Conservation (phyloP, 2,329 filamentous ascomycete species). For the Colletotrichum orbiculare region DNA sequence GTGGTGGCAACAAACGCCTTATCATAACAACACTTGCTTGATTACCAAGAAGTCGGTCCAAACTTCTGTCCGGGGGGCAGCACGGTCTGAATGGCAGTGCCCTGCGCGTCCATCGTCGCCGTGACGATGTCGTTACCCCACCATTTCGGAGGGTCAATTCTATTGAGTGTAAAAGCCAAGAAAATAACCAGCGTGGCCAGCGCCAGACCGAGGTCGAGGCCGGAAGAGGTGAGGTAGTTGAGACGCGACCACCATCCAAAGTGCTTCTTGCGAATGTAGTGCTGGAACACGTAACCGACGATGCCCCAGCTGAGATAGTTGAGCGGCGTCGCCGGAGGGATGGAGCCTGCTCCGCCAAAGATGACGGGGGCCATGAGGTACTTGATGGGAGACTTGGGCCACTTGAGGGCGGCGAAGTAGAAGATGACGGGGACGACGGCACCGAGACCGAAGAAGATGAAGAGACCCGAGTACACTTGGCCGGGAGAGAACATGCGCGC, state of each 20-base stretch:
- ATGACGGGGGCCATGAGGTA: conserved; percentile 72
- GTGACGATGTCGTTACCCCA: conserved; percentile 73
- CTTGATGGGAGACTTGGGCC: conserved; percentile 60
- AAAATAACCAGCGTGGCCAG: conserved; percentile 76
- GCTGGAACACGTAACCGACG: conserved; percentile 78
- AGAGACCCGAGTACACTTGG: conserved; percentile 70
- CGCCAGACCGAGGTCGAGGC: conserved; percentile 75
- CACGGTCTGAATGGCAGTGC: conserved; percentile 67
- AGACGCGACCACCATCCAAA: conserved; percentile 79
- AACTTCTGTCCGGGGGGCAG: conserved; percentile 68
- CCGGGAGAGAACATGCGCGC: conserved; percentile 72
- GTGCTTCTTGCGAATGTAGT: conserved; percentile 70
- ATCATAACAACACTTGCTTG: background rate
- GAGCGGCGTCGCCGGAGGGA: conserved; percentile 76
- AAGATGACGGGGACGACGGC: conserved; percentile 63
- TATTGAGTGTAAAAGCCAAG: conserved; percentile 73
- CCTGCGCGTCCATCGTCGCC: conserved; percentile 70
- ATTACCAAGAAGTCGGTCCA: conserved; percentile 68
- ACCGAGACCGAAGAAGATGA: conserved; percentile 69
- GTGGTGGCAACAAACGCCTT: background rate
- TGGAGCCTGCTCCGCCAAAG: conserved; percentile 67
- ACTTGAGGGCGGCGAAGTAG: conserved; percentile 60
- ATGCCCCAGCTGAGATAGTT: conserved; percentile 81
- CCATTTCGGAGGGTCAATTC: conserved; percentile 73
- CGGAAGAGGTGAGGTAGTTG: conserved; percentile 78